phyloP scores from a whole-genome alignment of 2,329 filamentous ascomycete species.

The Fusarium lateritium region DNA sequence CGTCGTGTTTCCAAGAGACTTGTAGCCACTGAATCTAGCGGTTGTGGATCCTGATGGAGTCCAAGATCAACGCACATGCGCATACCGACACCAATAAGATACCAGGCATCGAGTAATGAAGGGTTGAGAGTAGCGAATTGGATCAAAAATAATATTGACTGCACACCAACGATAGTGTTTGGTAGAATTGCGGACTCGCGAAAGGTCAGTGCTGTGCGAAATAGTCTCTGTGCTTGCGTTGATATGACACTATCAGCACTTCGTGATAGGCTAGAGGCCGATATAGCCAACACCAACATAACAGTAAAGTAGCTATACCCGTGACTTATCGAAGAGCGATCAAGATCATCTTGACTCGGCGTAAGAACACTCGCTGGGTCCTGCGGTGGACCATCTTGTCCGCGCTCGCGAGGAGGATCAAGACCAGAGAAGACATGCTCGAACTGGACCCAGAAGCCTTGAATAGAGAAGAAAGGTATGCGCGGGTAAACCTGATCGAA shows the following conservation, averaged over 20 bases:
- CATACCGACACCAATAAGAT: conserved; percentile 19
- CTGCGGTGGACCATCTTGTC: neutral
- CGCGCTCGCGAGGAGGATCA: neutral
- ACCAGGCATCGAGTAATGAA: conserved; percentile 13
- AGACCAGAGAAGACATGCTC: conserved; percentile 15
- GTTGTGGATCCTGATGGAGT: conserved; percentile 7
- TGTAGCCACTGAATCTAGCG: neutral
- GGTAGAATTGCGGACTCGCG: conserved; percentile 12
- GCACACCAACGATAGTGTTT: conserved; percentile 3
- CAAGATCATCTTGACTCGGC: neutral
- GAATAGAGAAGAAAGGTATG: conserved; percentile 24
- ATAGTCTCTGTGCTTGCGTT: neutral
- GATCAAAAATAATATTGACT: conserved; percentile 5
- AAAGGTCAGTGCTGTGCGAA: neutral
- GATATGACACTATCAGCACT: conserved; percentile 26
- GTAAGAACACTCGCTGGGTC: neutral
- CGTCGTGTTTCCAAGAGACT: conserved; percentile 16
- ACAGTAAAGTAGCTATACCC: conserved; percentile 12
- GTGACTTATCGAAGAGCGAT: conserved; percentile 6
- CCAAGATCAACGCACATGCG: conserved; percentile 27
- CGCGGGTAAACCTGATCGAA: conserved; percentile 11
- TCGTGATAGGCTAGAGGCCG: conserved; percentile 13
- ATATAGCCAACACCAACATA: neutral
- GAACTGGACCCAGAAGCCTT: conserved; percentile 21
- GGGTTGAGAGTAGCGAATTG: conserved; percentile 24